Base-by-base conservation (phyloP, 306 rosid species). In the Acmispon strigosus region DNA sequence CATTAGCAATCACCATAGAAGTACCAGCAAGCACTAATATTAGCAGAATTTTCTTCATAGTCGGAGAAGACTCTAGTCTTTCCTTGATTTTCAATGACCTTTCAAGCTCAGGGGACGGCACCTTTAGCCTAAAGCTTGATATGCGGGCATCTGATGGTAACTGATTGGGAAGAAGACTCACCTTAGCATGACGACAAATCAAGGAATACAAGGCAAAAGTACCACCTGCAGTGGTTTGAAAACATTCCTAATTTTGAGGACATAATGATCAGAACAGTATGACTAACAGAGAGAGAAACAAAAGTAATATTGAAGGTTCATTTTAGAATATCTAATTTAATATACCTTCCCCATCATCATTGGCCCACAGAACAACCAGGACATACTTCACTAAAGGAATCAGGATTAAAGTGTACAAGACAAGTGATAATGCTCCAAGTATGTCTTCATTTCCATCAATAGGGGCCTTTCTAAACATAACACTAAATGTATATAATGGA, bases 171-270 rank as follows among this genome's bases (percentile, higher is more conserved):
- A 95, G 90, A 77, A 91, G 97, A 83, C 99, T 91, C 84, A 85
- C 99, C 87, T 95, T 95, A 73, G 99, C 97, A 78, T 95, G 96
- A 53, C 99, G 96, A 80, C 99, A 95, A 63, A 95, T 95, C 90
- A 95, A 89, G 15, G 97, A 95, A 82, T 95, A 95, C 83, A 95
- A 84, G 34, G 99, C 99, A 91, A 95, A 95, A 69, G 99, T 95
- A 77, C 99, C 99, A 79, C 99, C 99, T 94, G 91, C 86, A 86
- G 76, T 62, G 83, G 67, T 74, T 74, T 47, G 19, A 44, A 48
- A 56, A 63, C 70, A 82, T 54, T n/a, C 22, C 67, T 36, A 52
- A 48, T 20, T 27, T 55, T 53, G 39, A 62, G 62, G 50, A 39
- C 53, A 44, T 27, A 20, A 53, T 29, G 44, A 9, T 8, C 39